Evolutionary conservation across 805 yeast genomes (phyloP), one percentile per base, ranked within the genome.

Genomic region (Ogataea pilisensis): DNA sequence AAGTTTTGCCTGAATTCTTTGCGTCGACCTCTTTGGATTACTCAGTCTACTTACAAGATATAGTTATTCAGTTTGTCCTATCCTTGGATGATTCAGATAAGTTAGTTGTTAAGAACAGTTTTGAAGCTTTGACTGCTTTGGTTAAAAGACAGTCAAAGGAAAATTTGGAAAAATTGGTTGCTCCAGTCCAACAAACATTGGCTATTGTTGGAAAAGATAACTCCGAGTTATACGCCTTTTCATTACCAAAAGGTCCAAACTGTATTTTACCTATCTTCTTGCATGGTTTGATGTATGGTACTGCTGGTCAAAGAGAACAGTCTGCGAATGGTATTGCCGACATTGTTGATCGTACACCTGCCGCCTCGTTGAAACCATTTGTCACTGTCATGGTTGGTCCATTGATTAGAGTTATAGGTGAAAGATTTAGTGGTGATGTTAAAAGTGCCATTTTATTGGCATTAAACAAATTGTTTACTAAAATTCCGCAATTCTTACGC

Each of bases 361-460:
- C 93, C n/a, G 71, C 76, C 9, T 79, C 75, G 44, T 76, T 93
- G 64, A 85, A 81, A 62, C 86, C 96, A 26, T 86, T 82, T 64
- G 96, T 95, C 18, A 91, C 98, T 8, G 80, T 80, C 21, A 87
- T 95, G 48, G 90, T 96, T 21, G 99, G 99, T 66, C 99, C 99
- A 30, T 74, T 93, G 58, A 93, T 93, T 65, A 88, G 99, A 73
- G 95, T 91, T 42, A 86, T 91, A 58, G 99, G 99, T 57, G 99
- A 93, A 64, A 80, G 96, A 63, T 91, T 87, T 50, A 76, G 82
- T 14, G 75, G 95, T 46, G 96, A 89, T 51, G 87, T 93, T 53
- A 93, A 93, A 71, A 82, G 95, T 28, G 95, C 96, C n/a, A 91
- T 95, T 51, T 72, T 93, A 56, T 73, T 75, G 47, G 95, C 98